A percentile compares a stretch with the other conserved stretches of the same genome.
phyloP scores from a whole-genome alignment of 495 filamentous ascomycete species.

The Copromyces sp. region DNA sequence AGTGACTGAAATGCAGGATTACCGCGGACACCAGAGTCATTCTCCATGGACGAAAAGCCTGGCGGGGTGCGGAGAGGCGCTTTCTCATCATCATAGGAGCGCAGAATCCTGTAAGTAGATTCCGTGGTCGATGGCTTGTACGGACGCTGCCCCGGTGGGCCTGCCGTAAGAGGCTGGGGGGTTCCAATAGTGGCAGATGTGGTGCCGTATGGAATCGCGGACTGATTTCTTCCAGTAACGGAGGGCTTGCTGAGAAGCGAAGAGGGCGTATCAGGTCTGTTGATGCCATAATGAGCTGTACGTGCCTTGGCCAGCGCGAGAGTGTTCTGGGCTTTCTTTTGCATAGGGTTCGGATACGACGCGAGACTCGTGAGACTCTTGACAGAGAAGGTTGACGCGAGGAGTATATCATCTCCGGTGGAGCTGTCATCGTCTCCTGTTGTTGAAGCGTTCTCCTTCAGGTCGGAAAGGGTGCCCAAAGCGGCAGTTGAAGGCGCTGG shows the following conservation, averaged over 20 bases:
- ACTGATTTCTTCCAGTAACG: constrained; percentile 3
- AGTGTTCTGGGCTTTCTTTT: constrained; percentile 30
- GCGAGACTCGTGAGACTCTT: constrained; percentile 34
- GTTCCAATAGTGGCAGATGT: constrained; percentile 23
- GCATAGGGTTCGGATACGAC: constrained; percentile 37
- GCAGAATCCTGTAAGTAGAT: constrained; percentile 2
- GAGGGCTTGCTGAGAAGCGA: constrained; percentile 1
- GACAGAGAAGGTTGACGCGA: constrained; percentile 21
- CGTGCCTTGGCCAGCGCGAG: constrained; percentile 25
- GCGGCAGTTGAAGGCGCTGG: constrained; percentile 6
- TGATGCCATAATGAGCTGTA: constrained; percentile 6
- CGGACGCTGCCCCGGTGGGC: constrained; percentile 37
- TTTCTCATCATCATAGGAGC: neutral
- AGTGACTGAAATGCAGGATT: neutral
- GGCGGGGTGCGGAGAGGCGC: neutral
- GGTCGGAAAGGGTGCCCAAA: neutral
- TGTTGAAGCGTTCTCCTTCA: neutral
- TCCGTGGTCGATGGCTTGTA: constrained; percentile 24
- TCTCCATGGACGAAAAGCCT: neutral
- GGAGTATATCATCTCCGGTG: neutral
- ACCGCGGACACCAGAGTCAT: neutral
- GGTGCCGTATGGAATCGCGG: neutral
- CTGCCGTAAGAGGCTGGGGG: constrained; percentile 36
- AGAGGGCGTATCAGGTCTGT: constrained; percentile 6
- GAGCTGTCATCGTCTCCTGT: constrained; percentile 14